Percentiles rank a stretch among this genome's conserved stretches.
Evolutionary conservation across 129 eudicot species (phyloP).

Genomic region (Saussurea involucrata): DNA sequence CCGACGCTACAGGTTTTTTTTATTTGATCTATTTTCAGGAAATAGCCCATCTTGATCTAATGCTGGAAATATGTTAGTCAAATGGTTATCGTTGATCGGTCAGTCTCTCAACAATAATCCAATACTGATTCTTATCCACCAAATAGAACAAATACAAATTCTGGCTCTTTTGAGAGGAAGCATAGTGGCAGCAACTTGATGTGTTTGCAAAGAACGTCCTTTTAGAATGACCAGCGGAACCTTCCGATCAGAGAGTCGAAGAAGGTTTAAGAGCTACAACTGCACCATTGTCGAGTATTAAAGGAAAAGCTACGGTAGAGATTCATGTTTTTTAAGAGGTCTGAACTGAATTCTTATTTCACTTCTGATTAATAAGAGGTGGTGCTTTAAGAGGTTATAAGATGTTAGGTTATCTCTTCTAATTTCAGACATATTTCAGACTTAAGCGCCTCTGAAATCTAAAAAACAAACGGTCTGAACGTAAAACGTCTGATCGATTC

Average conservation of each 20-base stretch:
- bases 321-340: constrained; percentile 66
- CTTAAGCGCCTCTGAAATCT: no score
- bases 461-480: no score
- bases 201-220: constrained; percentile 47
- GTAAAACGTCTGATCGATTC: no score
- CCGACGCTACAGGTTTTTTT: neutral
- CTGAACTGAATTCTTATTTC: no score
- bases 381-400: no score
- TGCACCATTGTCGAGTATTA: constrained; percentile 39
- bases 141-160: constrained; percentile 22
- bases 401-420: no score
- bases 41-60: constrained; percentile 68
- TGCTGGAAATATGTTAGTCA: constrained; percentile 69
- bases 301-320: constrained; percentile 40
- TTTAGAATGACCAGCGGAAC: constrained; percentile 48
- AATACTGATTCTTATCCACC: constrained; percentile 12
- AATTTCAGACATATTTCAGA: no score
- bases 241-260: constrained; percentile 49
- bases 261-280: constrained; percentile 57
- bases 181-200: constrained; percentile 30
- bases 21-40: constrained; percentile 53
- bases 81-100: constrained; percentile 55
- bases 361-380: no score
- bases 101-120: constrained; percentile 44
- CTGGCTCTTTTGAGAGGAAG: constrained; percentile 29